These are phyloP conservation scores for Hypoxylon sp. DNA, from an alignment of 2,329 filamentous ascomycete species.

Conservation along the genomic window DNA sequence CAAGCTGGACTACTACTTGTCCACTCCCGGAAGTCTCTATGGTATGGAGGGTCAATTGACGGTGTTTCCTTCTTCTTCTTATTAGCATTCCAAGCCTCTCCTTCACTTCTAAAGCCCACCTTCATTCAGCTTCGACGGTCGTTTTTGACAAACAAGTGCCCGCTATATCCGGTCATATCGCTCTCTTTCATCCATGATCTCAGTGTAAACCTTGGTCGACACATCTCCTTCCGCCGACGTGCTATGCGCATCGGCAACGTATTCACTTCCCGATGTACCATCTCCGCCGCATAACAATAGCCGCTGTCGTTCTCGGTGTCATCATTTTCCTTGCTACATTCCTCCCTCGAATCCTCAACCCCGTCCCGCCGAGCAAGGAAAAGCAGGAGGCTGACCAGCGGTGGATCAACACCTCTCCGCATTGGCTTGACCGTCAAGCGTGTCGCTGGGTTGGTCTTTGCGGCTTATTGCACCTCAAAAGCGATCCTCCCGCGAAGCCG, in stretches of 20 bases:
- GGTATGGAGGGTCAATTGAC: conserved; percentile 39
- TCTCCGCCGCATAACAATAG: conserved; percentile 62
- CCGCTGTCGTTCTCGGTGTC: conserved; percentile 58
- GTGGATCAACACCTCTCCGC: conserved; percentile 80
- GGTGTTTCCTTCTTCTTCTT: conserved; percentile 36
- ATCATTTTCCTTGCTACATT: conserved; percentile 66
- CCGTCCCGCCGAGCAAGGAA: conserved; percentile 72
- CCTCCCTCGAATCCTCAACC: conserved; percentile 71
- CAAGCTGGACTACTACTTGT: conserved; percentile 35
- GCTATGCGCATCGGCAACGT: conserved; percentile 42
- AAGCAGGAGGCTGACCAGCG: conserved; percentile 73
- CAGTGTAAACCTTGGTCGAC: conserved; percentile 2
- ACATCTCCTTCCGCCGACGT: conserved; percentile 30
- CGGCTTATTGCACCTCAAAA: conserved; percentile 80
- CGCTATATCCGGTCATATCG: conserved; percentile 25
- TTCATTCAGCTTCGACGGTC: conserved; percentile 33
- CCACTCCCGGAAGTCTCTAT: conserved; percentile 22
- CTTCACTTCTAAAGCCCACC: conserved; percentile 31
- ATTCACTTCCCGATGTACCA: conserved; percentile 59
- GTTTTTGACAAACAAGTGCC: conserved; percentile 22
- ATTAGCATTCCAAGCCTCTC: conserved; percentile 27
- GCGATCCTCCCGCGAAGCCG: conserved; percentile 66
- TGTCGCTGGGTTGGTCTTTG: conserved; percentile 87
- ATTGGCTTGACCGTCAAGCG: conserved; percentile 81
- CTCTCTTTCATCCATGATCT: conserved; percentile 29